phyloP scores from a whole-genome alignment of 1,284 basidiomycete species.

The Entoloma clypeatum region DNA sequence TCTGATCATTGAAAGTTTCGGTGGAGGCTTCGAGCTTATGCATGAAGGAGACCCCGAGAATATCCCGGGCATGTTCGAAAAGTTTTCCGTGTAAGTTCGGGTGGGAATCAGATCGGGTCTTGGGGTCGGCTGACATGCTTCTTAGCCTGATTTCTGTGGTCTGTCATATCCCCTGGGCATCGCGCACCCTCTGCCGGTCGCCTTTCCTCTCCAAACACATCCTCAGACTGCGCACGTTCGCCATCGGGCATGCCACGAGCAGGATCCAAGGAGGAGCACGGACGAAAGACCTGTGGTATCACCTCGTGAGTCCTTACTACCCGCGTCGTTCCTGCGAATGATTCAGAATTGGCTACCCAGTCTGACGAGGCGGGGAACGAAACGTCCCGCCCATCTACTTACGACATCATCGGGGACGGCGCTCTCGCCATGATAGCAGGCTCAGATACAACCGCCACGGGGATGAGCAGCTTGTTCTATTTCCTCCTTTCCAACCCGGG shows the following conservation, averaged over 20 bases:
- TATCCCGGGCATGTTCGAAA: conserved; percentile 15
- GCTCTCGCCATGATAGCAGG: conserved; percentile 52
- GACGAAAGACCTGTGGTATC: conserved; percentile 47
- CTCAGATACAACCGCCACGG: conserved; percentile 53
- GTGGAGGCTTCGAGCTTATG: conserved; percentile 13
- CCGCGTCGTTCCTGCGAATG: background rate
- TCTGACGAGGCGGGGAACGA: conserved; percentile 46
- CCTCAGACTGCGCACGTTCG: conserved; percentile 14
- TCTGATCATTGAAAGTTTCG: conserved; percentile 5
- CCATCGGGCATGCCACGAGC: conserved; percentile 11
- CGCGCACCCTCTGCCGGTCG: conserved; percentile 11
- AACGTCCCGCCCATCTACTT: conserved; percentile 28
- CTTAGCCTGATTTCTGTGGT: conserved; percentile 14
- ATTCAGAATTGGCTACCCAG: conserved; percentile 28
- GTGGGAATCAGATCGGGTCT: background rate
- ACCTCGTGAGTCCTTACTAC: conserved; percentile 28
- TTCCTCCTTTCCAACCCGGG: conserved; percentile 43
- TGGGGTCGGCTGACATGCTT: background rate
- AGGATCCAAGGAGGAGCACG: conserved; percentile 16
- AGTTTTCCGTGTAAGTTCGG: conserved; percentile 14
- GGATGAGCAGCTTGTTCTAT: conserved; percentile 43
- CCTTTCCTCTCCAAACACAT: conserved; percentile 15
- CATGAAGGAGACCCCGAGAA: conserved; percentile 9
- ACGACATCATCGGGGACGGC: conserved; percentile 41
- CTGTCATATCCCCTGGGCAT: conserved; percentile 17